Conservation (phyloP, 371 early-diverging fungal genomes). For the Syncephalis fuscata region DNA sequence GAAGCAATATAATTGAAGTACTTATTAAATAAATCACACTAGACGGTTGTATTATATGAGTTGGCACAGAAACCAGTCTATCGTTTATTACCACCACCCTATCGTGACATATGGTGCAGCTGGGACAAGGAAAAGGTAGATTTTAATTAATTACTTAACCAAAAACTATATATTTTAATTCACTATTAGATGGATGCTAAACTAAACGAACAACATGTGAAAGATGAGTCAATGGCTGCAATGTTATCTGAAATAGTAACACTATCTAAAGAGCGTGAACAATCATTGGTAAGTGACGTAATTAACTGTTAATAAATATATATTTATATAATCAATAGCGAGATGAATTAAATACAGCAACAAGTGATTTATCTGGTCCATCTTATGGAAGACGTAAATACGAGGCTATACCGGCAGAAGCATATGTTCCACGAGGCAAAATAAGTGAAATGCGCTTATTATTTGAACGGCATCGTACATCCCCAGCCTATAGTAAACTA, state of each 20-base stretch:
- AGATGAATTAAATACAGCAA: slow-evolving; percentile 6
- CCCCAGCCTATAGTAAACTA: slow-evolving; percentile 10
- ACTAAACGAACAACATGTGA: no score
- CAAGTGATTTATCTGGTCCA: neutral
- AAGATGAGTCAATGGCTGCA: no score
- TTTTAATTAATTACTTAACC: slow-evolving; percentile 6
- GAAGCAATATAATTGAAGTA: no score
- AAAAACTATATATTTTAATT: slow-evolving; percentile 10
- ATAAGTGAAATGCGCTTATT: neutral
- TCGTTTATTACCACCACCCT: slow-evolving; percentile 34
- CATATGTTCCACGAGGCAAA: neutral
- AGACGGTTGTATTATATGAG: slow-evolving; percentile 25
- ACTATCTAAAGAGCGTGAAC: no score
- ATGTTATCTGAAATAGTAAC: no score
- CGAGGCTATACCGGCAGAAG: neutral
- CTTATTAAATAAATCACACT: no score
- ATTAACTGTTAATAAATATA: no score
- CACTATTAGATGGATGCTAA: no score
- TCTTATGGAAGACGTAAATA: neutral
- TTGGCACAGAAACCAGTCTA: slow-evolving; percentile 29
- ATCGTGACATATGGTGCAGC: slow-evolving; percentile 45
- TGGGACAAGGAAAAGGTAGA: slow-evolving; percentile 27
- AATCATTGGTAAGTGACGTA: no score
- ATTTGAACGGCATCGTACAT: neutral
- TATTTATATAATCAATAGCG: slow-evolving; percentile 11